Conservation (phyloP, 169 alveolate species). For the Plasmodium yoelii region DNA sequence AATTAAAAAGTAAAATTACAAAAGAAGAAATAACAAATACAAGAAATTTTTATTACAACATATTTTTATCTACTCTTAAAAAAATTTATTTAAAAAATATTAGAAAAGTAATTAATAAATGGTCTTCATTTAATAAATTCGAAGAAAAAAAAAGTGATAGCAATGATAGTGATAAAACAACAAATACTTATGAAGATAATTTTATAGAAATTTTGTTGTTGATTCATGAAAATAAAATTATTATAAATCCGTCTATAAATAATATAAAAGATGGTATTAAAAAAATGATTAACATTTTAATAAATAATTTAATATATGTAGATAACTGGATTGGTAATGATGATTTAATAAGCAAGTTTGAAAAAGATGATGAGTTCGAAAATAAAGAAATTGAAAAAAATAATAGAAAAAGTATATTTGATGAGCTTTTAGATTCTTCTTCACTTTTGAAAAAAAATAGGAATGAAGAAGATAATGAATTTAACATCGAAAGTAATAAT, state of each 20-base stretch:
- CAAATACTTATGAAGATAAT: background rate
- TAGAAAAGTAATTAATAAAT: constrained; percentile 32
- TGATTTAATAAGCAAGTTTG: constrained; percentile 46
- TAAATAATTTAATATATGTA: constrained; percentile 68
- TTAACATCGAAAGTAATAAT: constrained; percentile 48
- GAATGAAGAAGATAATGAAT: constrained; percentile 37
- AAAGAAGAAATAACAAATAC: constrained; percentile 51
- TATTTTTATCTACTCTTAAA: constrained; percentile 35
- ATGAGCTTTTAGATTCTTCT: constrained; percentile 38
- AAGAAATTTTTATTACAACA: constrained; percentile 56
- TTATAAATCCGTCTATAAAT: constrained; percentile 69
- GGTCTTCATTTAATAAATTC: constrained; percentile 35
- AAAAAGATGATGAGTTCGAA: background rate
- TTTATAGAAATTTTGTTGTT: constrained; percentile 58
- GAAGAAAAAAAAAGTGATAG: background rate
- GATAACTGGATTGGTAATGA: constrained; percentile 73
- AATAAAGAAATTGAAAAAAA: background rate
- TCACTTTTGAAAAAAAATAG: constrained; percentile 24
- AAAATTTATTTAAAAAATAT: constrained; percentile 66
- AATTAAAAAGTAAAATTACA: constrained; percentile 55
- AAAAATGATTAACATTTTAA: constrained; percentile 71
- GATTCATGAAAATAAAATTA: constrained; percentile 56
- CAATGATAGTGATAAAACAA: background rate
- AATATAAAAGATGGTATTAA: constrained; percentile 60
- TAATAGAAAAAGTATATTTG: constrained; percentile 24